Evolutionary conservation across 2,329 filamentous ascomycete genomes (phyloP).

Genomic region (Verticillium alfalfae): DNA sequence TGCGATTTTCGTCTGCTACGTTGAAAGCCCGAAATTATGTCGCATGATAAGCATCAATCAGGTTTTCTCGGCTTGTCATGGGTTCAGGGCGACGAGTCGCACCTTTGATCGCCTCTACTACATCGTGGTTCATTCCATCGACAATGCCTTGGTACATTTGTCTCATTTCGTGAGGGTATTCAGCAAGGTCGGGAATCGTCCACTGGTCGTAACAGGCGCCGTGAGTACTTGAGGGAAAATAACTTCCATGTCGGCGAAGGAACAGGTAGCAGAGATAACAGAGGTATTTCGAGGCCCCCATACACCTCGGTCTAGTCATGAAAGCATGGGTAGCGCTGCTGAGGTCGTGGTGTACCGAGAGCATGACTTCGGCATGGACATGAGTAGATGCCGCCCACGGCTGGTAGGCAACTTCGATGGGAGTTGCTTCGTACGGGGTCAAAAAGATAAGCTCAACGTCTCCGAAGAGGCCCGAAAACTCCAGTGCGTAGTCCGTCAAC

Average conservation of each 20-base stretch:
- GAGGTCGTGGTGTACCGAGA: constrained; percentile 9
- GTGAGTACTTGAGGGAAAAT: constrained; percentile 10
- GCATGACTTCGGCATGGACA: constrained; percentile 11
- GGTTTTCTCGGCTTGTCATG: constrained; percentile 12
- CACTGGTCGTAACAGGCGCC: constrained; percentile 12
- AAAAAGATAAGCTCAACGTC: constrained; percentile 6
- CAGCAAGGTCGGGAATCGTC: constrained; percentile 12
- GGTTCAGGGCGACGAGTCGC: constrained; percentile 9
- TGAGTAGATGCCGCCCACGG: constrained; percentile 11
- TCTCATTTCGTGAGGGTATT: constrained; percentile 5
- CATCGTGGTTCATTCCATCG: constrained; percentile 6
- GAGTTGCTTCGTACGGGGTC: constrained; percentile 8
- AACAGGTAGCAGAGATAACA: constrained; percentile 13
- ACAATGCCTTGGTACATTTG: constrained; percentile 6
- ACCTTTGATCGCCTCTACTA: background rate
- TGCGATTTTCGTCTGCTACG: background rate
- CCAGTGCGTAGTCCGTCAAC: constrained; percentile 2
- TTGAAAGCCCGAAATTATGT: background rate
- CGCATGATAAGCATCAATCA: background rate
- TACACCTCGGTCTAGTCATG: constrained; percentile 3
- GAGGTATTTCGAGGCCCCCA: constrained; percentile 12
- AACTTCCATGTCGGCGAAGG: constrained; percentile 9
- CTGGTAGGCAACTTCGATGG: constrained; percentile 8
- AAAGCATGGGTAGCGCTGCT: background rate
- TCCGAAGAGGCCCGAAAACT: constrained; percentile 3